Evolutionary conservation across 1,284 basidiomycete genomes (phyloP), one percentile per base, ranked within the genome.

Genomic region (Apiotrichum mycotoxinovorans): DNA sequence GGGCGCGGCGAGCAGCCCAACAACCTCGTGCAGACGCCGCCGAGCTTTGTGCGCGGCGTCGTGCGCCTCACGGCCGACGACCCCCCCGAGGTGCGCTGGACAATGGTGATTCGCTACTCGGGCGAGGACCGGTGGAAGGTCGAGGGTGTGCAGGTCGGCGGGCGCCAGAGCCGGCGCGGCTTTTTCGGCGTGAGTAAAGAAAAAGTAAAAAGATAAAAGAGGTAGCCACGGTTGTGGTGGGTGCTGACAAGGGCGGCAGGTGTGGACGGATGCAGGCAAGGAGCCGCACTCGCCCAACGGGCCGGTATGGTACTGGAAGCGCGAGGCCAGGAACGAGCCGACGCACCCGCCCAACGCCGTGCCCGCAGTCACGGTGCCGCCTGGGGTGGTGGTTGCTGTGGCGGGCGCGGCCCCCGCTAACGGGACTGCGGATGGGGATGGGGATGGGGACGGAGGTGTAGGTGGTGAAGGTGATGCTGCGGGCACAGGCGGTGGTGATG

Each of bases 31-130:
- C 11, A 9, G 10, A 8, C 17, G 10, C 9, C 23, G 10, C 9
- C 23, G 7, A 34, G n/a, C 23, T 38, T 38, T 27, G 37, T 53
- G 12, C 48, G 52, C 7, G 60, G 60, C 12, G 56, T 55, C 4
- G 72, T 68, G 22, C 60, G 65, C 8, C 61, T 76, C 12, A 76
- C 74, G 25, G 56, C 69, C 35, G 74, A 76, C 53, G 41, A 67
- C 44, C 72, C 71, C 15, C 74, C 74, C 4, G 65, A 75, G 54
- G 62, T 75, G 15, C 67, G 73, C 37, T 73, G 70, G 71, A 74
- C 71, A 3, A 47, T 74, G 51, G 61, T 76, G 7, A 68, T 76
- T 20, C 54, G 71, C 20, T 72, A 72, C 54, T 58, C 63, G 1
- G 69, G 68, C 1, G 67, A 70, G 40, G 73, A 75, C 57, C 65